Evolutionary conservation across 768 basidiomycete genomes (phyloP).

Genomic region (Collybiopsis confluens): DNA sequence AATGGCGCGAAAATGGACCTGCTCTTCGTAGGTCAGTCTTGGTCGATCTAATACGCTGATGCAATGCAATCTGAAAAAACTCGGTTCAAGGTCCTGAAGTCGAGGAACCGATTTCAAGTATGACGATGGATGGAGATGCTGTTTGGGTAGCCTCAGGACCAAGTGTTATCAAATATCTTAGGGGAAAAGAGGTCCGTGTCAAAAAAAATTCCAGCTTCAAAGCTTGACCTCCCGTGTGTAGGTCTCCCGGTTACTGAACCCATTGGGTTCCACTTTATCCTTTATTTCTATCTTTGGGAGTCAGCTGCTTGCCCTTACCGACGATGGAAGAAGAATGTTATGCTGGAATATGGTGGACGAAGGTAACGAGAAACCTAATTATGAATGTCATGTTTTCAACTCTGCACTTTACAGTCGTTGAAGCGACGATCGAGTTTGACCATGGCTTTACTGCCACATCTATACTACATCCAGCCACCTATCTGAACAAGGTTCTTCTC

Average conservation of each 20-base stretch:
- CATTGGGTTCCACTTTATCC: conserved; percentile 54
- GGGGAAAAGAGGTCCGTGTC: conserved; percentile 79
- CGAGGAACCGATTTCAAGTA: conserved; percentile 62
- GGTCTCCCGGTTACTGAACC: conserved; percentile 61
- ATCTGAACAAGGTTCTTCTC: conserved; percentile 92
- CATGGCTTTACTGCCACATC: conserved; percentile 79
- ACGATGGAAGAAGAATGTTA: conserved; percentile 72
- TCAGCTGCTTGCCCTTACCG: conserved; percentile 73
- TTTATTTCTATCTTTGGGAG: conserved; percentile 78
- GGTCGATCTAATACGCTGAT: conserved; percentile 2
- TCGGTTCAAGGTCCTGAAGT: conserved; percentile 82
- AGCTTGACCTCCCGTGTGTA: conserved; percentile 21
- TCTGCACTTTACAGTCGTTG: conserved; percentile 40
- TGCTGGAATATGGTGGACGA: conserved; percentile 67
- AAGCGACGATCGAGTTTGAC: conserved; percentile 74
- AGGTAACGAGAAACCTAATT: conserved; percentile 36
- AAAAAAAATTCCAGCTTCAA: background rate
- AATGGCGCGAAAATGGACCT: conserved; percentile 91
- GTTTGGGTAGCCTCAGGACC: conserved; percentile 78
- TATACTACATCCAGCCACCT: conserved; percentile 91
- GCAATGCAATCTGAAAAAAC: background rate
- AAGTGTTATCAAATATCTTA: conserved; percentile 68
- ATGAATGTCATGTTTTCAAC: background rate
- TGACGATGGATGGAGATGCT: conserved; percentile 81
- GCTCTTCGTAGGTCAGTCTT: conserved; percentile 84